Base-by-base conservation (phyloP, 257 asterid genomes). In the Misopates orontium region DNA sequence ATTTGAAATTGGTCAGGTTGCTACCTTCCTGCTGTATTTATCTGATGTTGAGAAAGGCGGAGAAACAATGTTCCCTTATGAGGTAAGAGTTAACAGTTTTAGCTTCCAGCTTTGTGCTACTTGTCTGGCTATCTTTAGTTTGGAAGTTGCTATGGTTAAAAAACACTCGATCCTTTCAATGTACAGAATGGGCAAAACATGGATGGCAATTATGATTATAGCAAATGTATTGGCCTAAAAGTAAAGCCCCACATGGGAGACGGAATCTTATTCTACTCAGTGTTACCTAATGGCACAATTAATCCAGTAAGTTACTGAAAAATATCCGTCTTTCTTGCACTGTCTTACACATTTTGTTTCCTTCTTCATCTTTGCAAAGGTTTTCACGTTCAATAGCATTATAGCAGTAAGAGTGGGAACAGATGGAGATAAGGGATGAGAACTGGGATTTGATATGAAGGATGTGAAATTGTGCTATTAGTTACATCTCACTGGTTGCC, bases 11-110 rank as follows among this genome's bases (percentile, higher is more conserved):
- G 42, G 42, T 36, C 80, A 91, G 96, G 67, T 89, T 58, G 96
- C 96, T 42, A 89, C 96, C 20, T 91, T 91, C 82, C 76, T 91
- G 54, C 73, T 91, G 17, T 91, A 91, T 82, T 78, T 91, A 31
- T 82, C 95, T 36, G 95, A 91, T 69, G 96, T 91, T 59, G 92
- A 89, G 59, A 96, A 89, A 84, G 96, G 98, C 49, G 96, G 98
- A 41, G 96, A 91, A 77, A 91, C 98, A 75, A 86, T 91, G 96
- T 91, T 91, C 56, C 98, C 98, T 0, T 91, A 71, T 24, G 96
- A 91, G 95, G 98, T 81, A 80, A 67, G 68, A 62, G 42, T 53
- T 65, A n/a, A 16, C 62, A 32, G 17, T 10, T 10, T 10, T 36
- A 3, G 42, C 42, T 36, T 36, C 42, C 42, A 36, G 42, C 42